Evolutionary conservation across 2,329 filamentous ascomycete species (phyloP).

Genomic region (Chrysoporthe deuterocubensis): DNA sequence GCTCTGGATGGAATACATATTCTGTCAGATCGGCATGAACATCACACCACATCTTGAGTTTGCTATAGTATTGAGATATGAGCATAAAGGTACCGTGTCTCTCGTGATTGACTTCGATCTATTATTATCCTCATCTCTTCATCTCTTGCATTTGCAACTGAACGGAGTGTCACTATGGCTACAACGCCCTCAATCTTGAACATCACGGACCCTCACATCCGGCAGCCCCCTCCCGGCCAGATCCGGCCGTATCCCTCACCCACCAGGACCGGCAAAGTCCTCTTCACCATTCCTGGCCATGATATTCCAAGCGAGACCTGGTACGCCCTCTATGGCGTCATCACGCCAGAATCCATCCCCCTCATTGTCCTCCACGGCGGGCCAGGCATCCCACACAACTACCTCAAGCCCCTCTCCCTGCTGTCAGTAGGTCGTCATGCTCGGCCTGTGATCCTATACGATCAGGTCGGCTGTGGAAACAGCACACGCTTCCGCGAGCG

Average conservation of each 20-base stretch:
- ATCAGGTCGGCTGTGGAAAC: slow-evolving; percentile 55
- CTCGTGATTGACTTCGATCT: too few species aligned
- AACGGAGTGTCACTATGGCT: neutral
- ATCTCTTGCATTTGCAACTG: neutral
- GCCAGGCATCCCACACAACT: slow-evolving; percentile 51
- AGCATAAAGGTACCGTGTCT: too few species aligned
- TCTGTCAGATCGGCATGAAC: too few species aligned
- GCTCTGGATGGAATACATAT: too few species aligned
- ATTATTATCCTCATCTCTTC: neutral
- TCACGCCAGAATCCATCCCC: slow-evolving; percentile 6
- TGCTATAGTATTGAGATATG: too few species aligned
- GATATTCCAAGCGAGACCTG: slow-evolving; percentile 6
- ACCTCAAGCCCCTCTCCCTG: slow-evolving; percentile 44
- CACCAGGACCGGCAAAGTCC: slow-evolving; percentile 7
- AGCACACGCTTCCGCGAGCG: slow-evolving; percentile 34
- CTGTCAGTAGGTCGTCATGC: slow-evolving; percentile 36
- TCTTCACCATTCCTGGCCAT: neutral
- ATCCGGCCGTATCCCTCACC: slow-evolving; percentile 1
- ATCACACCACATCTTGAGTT: too few species aligned
- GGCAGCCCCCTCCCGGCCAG: slow-evolving; percentile 8
- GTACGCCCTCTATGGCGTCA: slow-evolving; percentile 5
- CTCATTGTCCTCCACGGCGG: slow-evolving; percentile 44
- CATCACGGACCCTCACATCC: slow-evolving; percentile 7
- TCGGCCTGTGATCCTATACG: slow-evolving; percentile 54
- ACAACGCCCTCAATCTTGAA: slow-evolving; percentile 1